Evolutionary conservation across 768 basidiomycete genomes (phyloP).

Genomic region (Rhizopogon vinicolor): DNA sequence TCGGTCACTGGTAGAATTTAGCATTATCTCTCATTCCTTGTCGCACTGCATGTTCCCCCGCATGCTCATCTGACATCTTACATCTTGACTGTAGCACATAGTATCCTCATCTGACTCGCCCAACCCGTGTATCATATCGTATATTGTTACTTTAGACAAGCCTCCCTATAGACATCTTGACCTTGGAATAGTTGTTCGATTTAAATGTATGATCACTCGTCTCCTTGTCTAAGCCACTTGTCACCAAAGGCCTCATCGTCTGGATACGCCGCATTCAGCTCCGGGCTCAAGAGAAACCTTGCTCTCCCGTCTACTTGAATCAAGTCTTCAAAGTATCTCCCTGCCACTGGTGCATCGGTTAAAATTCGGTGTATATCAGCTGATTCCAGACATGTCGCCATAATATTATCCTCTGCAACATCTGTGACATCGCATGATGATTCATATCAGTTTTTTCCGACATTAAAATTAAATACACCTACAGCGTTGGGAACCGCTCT

Average conservation of each 20-base stretch:
- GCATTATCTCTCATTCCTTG: background rate
- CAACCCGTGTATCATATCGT: background rate
- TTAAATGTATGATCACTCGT: background rate
- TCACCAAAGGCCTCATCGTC: slow-evolving; percentile 39
- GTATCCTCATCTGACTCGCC: background rate
- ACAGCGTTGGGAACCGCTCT: slow-evolving; percentile 35
- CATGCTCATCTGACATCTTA: background rate
- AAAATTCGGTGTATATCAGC: slow-evolving; percentile 19
- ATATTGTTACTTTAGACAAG: background rate
- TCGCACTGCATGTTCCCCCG: background rate
- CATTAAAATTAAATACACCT: slow-evolving; percentile 10
- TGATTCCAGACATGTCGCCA: slow-evolving; percentile 14
- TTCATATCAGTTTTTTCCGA: background rate
- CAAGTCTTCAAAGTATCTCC: slow-evolving; percentile 35
- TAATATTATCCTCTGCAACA: slow-evolving; percentile 34
- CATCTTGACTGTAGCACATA: slow-evolving; percentile 1
- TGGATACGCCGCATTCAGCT: slow-evolving; percentile 38
- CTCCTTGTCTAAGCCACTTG: slow-evolving; percentile 28
- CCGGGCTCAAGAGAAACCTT: slow-evolving; percentile 37
- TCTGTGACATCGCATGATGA: slow-evolving; percentile 15
- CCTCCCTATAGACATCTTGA: too few species aligned
- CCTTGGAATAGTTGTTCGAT: too few species aligned
- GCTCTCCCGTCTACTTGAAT: slow-evolving; percentile 22
- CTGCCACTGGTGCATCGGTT: slow-evolving; percentile 18
- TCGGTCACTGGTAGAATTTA: slow-evolving; percentile 63